Evolutionary conservation across 2,329 filamentous ascomycete genomes (phyloP).

Genomic region (Penicillium sp.): DNA sequence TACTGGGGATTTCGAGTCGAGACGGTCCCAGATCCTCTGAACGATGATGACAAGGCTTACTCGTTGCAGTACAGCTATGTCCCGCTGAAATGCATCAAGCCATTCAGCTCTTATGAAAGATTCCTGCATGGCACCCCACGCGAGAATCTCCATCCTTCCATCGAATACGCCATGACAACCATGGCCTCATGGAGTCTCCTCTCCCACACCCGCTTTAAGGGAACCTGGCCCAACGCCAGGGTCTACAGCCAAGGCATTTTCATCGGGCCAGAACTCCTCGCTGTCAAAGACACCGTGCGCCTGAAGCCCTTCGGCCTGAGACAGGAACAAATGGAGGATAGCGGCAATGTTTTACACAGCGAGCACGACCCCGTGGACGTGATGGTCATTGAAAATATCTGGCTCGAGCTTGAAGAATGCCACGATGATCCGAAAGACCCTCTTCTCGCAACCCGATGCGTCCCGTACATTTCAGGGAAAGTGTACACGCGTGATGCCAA

Average conservation of each 20-base stretch:
- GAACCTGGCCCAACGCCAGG: slow-evolving; percentile 54
- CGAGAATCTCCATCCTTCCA: slow-evolving; percentile 52
- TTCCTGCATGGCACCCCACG: slow-evolving; percentile 45
- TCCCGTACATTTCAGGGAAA: slow-evolving; percentile 51
- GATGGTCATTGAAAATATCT: slow-evolving; percentile 55
- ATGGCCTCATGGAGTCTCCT: slow-evolving; percentile 55
- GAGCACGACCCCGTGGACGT: slow-evolving; percentile 48
- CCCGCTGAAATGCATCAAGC: slow-evolving; percentile 53
- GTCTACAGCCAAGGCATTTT: slow-evolving; percentile 57
- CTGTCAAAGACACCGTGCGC: slow-evolving; percentile 55
- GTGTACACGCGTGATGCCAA: slow-evolving; percentile 42
- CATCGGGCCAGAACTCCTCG: slow-evolving; percentile 57
- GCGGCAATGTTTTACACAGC: slow-evolving; percentile 4
- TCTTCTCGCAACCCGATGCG: slow-evolving; percentile 47
- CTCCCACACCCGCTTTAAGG: slow-evolving; percentile 54
- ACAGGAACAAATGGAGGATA: slow-evolving; percentile 3
- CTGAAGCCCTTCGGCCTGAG: slow-evolving; percentile 39
- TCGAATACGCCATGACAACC: slow-evolving; percentile 54
- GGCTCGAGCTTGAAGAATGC: slow-evolving; percentile 51
- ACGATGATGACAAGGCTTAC: slow-evolving; percentile 50
- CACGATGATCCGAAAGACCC: slow-evolving; percentile 49
- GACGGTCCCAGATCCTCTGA: slow-evolving; percentile 54
- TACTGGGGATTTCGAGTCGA: slow-evolving; percentile 59
- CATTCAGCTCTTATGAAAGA: slow-evolving; percentile 55
- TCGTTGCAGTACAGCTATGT: slow-evolving; percentile 58